Evolutionary conservation across 108 stramenopile species (phyloP).

Genomic region (Ochromonas danica): DNA sequence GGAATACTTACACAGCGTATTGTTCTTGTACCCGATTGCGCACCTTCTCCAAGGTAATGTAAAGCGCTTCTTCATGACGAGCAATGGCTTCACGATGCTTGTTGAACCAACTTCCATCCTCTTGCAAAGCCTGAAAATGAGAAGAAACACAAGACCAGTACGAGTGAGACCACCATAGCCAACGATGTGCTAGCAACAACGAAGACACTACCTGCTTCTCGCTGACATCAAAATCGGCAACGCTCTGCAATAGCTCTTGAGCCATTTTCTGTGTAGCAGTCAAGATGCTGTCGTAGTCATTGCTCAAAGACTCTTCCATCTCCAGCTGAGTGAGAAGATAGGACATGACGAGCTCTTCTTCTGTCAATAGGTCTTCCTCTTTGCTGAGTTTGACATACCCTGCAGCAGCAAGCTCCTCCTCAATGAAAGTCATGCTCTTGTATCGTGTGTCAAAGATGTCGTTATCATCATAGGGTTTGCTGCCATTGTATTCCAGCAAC

Average conservation of each 20-base stretch:
- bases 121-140: not conserved
- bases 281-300: constrained; percentile 2
- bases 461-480: no score
- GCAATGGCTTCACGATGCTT: constrained; percentile 8
- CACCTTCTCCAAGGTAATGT: not conserved
- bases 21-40: not conserved
- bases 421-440: no score
- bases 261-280: constrained; percentile 2
- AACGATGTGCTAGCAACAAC: not conserved
- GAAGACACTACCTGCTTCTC: constrained; percentile 3
- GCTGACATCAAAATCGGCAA: not conserved
- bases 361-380: not conserved
- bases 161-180: not conserved
- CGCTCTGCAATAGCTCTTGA: not conserved
- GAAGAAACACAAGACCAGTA: no score
- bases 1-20: not conserved
- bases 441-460: no score
- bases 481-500: no score
- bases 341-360: constrained; percentile 20
- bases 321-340: not conserved
- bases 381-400: not conserved
- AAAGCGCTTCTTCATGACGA: not conserved
- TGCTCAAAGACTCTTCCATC: not conserved
- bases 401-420: not conserved
- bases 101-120: constrained; percentile 21